phyloP scores from a whole-genome alignment of 2,329 filamentous ascomycete species.

The Hypocrella siamensis region DNA sequence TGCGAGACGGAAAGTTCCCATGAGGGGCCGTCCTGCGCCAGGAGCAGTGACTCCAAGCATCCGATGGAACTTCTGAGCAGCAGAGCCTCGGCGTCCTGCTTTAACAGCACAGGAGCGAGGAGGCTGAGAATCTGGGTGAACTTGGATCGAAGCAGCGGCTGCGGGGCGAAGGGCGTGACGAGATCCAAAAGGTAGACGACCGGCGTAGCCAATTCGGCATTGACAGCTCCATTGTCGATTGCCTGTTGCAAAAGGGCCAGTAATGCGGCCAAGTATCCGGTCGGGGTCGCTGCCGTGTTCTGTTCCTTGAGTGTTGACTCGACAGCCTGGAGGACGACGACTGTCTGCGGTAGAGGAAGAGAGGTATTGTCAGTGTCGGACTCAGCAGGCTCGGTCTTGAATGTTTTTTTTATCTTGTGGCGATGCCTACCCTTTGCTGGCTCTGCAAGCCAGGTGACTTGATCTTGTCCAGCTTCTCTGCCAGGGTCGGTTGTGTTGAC shows the following conservation, averaged over 20 bases:
- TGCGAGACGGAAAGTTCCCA: slow-evolving; percentile 79
- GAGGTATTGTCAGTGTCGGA: slow-evolving; percentile 1
- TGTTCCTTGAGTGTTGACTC: slow-evolving; percentile 87
- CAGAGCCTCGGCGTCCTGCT: slow-evolving; percentile 71
- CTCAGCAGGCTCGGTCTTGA: background rate
- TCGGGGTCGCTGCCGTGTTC: slow-evolving; percentile 67
- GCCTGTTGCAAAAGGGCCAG: slow-evolving; percentile 74
- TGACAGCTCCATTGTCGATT: slow-evolving; percentile 49
- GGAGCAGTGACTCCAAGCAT: slow-evolving; percentile 77
- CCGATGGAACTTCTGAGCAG: slow-evolving; percentile 79
- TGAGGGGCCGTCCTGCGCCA: slow-evolving; percentile 73
- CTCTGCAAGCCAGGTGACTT: slow-evolving; percentile 91
- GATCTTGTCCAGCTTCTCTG: slow-evolving; percentile 94
- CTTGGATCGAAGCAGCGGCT: slow-evolving; percentile 79
- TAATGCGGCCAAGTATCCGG: slow-evolving; percentile 91
- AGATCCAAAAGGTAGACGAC: slow-evolving; percentile 93
- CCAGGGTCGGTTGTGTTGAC: slow-evolving; percentile 35
- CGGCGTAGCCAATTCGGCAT: slow-evolving; percentile 69
- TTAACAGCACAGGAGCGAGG: slow-evolving; percentile 68
- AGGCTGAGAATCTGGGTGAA: slow-evolving; percentile 85
- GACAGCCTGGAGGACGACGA: slow-evolving; percentile 75
- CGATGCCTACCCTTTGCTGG: slow-evolving; percentile 67
- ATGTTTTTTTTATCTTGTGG: background rate
- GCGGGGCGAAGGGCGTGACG: slow-evolving; percentile 70
- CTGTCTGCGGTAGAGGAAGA: slow-evolving; percentile 45